phyloP scores from a whole-genome alignment of 441 rosid species.

The Adansonia rubrostipa region DNA sequence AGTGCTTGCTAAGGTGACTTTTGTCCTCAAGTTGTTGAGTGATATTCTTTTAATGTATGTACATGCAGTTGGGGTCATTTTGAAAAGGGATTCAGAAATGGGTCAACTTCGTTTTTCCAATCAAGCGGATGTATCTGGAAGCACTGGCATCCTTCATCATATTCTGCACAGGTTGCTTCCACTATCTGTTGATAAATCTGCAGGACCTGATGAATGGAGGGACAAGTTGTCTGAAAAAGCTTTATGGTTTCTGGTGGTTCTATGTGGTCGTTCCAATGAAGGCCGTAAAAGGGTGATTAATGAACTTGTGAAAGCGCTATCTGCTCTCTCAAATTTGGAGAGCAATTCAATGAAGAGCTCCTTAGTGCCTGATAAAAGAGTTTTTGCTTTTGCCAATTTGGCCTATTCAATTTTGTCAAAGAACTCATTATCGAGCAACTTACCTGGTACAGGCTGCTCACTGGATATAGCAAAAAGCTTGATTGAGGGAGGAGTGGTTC shows the following conservation, averaged over 20 bases:
- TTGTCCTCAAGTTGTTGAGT: conserved; percentile 84
- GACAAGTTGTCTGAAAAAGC: conserved; percentile 91
- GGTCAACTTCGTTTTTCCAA: conserved; percentile 73
- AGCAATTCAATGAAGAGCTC: conserved; percentile 61
- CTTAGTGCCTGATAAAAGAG: conserved; percentile 78
- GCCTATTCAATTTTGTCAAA: conserved; percentile 84
- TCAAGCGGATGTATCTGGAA: conserved; percentile 57
- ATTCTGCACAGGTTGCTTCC: conserved; percentile 85
- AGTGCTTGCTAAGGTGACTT: conserved; percentile 83
- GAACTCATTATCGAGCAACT: conserved; percentile 81
- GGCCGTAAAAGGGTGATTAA: conserved; percentile 84
- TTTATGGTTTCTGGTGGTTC: conserved; percentile 86
- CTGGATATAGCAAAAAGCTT: conserved; percentile 95
- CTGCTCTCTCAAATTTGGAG: conserved; percentile 67
- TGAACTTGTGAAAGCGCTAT: conserved; percentile 88
- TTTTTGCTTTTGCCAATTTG: conserved; percentile 79
- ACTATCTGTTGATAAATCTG: conserved; percentile 65
- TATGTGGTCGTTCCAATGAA: conserved; percentile 91
- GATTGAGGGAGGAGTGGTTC: conserved; percentile 95
- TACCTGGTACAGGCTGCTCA: conserved; percentile 87
- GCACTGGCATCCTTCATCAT: conserved; percentile 80
- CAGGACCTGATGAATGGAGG: conserved; percentile 91
- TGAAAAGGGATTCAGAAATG: conserved; percentile 85
- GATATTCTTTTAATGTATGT: conserved; percentile 89
- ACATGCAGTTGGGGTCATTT: conserved; percentile 84